phyloP scores from a whole-genome alignment of 345 rosid species.

The Euphorbia lathyris region DNA sequence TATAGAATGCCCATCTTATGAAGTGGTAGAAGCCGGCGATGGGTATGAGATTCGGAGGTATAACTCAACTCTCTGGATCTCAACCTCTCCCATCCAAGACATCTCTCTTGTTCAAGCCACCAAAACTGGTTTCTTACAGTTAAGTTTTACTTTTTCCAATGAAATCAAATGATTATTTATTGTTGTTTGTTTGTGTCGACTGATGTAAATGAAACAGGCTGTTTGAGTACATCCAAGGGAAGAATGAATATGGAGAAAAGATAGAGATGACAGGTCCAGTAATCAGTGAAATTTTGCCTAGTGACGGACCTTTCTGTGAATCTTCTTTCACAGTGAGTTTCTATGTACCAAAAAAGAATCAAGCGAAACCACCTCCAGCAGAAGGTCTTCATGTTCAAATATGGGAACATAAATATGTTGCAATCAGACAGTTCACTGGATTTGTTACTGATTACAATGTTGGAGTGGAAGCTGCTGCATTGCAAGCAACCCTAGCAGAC shows the following conservation, averaged over 20 bases:
- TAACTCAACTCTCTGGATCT: constrained; percentile 54
- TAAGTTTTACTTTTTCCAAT: neutral
- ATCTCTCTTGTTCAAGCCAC: constrained; percentile 75
- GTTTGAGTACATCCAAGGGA: constrained; percentile 82
- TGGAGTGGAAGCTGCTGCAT: constrained; percentile 73
- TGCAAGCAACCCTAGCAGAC: constrained; percentile 56
- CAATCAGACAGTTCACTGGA: constrained; percentile 73
- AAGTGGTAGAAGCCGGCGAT: constrained; percentile 45
- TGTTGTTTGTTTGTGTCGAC: too few species aligned
- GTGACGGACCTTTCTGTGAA: constrained; percentile 83
- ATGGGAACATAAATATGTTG: constrained; percentile 53
- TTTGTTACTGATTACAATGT: constrained; percentile 54
- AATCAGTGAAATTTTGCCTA: constrained; percentile 59
- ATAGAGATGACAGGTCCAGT: constrained; percentile 96
- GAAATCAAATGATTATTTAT: too few species aligned
- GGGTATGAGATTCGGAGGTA: constrained; percentile 74
- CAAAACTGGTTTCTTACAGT: constrained; percentile 69
- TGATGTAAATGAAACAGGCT: constrained; percentile 35
- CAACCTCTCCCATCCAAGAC: constrained; percentile 63
- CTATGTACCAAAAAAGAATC: constrained; percentile 74
- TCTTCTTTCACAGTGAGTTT: constrained; percentile 77
- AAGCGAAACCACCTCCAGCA: constrained; percentile 70
- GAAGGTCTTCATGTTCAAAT: constrained; percentile 64
- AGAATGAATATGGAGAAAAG: constrained; percentile 47
- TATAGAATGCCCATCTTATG: constrained; percentile 75